Evolutionary conservation across 345 rosid genomes (phyloP).

Genomic region (Bruguiera gymnorhiza): DNA sequence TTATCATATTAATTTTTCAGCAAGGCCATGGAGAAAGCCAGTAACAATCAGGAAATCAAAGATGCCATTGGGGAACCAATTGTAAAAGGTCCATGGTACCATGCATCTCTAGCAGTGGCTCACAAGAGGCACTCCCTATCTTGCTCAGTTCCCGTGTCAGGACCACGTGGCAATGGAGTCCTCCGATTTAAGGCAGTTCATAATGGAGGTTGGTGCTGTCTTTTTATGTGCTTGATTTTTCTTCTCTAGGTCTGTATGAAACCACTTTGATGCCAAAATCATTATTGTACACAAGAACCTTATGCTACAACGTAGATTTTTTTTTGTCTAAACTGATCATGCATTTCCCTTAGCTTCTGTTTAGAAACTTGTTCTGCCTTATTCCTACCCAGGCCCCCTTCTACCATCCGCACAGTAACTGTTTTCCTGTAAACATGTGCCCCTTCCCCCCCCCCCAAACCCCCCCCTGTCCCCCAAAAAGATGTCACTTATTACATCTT

Average conservation of each 20-base stretch:
- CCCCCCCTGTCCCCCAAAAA: not conserved
- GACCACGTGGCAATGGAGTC: slow-evolving; percentile 70
- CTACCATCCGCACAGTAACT: too few species aligned
- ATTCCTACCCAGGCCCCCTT: too few species aligned
- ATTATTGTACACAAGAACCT: not conserved
- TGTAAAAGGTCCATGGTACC: slow-evolving; percentile 93
- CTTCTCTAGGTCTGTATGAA: not conserved
- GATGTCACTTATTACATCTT: too few species aligned
- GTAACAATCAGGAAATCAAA: slow-evolving; percentile 55
- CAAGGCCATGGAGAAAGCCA: slow-evolving; percentile 85
- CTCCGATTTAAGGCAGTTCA: slow-evolving; percentile 83
- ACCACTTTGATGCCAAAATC: not conserved
- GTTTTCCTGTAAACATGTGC: not conserved
- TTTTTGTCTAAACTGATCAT: not conserved
- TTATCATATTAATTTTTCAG: slow-evolving; percentile 41
- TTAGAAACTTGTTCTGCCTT: not conserved
- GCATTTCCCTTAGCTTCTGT: too few species aligned
- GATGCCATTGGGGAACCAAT: slow-evolving; percentile 91
- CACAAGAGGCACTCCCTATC: slow-evolving; percentile 82
- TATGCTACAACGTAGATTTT: not conserved
- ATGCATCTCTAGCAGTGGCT: slow-evolving; percentile 90
- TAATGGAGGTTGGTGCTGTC: slow-evolving; percentile 51
- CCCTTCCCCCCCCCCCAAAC: not conserved
- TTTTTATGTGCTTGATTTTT: not conserved
- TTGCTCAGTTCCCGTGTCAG: slow-evolving; percentile 89